A percentile compares a stretch with the other conserved stretches of the same genome.
Conservation (phyloP, 371 early-diverging fungal genomes). For the Funneliformis caledonium region DNA sequence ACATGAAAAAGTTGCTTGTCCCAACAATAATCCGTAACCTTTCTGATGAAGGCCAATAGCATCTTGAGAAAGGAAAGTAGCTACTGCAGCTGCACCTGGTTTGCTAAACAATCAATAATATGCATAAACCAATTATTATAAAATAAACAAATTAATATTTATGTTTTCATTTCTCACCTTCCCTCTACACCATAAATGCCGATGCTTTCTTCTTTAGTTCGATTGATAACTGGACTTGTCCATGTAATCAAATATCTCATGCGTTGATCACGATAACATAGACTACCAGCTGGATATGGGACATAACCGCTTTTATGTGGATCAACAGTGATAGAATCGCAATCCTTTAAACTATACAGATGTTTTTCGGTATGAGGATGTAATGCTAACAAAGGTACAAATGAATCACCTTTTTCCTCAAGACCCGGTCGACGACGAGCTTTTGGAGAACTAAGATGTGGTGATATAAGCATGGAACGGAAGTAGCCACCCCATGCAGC, state of each 20-base stretch:
- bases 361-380: background rate
- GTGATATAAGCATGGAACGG: conserved; percentile 14
- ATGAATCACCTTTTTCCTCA: conserved; percentile 1
- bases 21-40: conserved; percentile 19
- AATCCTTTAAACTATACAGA: background rate
- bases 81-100: conserved; percentile 17
- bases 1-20: background rate
- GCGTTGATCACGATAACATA: conserved; percentile 14
- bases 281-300: conserved; percentile 4
- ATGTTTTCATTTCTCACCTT: conserved; percentile 2
- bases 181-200: conserved; percentile 22
- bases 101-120: conserved; percentile 6
- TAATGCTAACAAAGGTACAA: background rate
- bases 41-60: conserved; percentile 13
- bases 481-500: background rate
- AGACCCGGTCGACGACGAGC: background rate
- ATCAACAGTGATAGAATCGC: conserved; percentile 16
- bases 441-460: background rate
- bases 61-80: conserved; percentile 8
- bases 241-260: conserved; percentile 24
- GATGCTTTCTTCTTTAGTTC: background rate
- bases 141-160: background rate
- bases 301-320: conserved; percentile 16
- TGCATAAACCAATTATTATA: background rate
- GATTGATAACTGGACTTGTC: background rate